A percentile compares a stretch with the other conserved stretches of the same genome.
Conservation (phyloP, 352 stramenopile species). For the Thalassiosira livingstoniorum region DNA sequence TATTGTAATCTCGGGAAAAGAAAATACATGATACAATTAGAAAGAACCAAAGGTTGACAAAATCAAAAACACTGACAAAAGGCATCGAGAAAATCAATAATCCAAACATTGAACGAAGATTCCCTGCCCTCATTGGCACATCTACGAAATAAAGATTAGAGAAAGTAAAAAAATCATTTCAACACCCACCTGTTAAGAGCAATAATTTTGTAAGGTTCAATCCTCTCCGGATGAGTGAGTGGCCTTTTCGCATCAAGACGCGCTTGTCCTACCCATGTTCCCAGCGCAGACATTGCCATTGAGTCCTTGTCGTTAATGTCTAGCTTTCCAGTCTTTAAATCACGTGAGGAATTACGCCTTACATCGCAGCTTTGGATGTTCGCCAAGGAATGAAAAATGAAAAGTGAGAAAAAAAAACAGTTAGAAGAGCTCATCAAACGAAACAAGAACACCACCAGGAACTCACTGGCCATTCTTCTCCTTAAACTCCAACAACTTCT, state of each 20-base stretch:
- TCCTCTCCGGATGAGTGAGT: constrained; percentile 30
- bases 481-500: constrained; percentile 41
- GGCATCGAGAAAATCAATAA: too few relatives aligned
- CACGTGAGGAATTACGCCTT: constrained; percentile 28
- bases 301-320: constrained; percentile 19
- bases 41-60: background rate
- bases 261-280: constrained; percentile 38
- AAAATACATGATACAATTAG: background rate
- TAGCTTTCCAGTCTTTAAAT: constrained; percentile 4
- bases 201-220: constrained; percentile 60
- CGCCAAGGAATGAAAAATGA: too few relatives aligned
- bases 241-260: constrained; percentile 31
- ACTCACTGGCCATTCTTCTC: constrained; percentile 44
- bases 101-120: too few relatives aligned
- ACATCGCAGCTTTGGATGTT: too few relatives aligned
- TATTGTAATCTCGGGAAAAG: background rate
- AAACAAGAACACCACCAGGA: too few relatives aligned
- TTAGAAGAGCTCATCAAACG: too few relatives aligned
- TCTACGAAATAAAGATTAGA: too few relatives aligned
- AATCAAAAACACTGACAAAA: too few relatives aligned
- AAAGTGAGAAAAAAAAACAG: too few relatives aligned
- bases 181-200: too few relatives aligned
- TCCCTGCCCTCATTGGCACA: too few relatives aligned
- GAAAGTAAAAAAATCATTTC: too few relatives aligned
- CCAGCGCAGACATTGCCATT: constrained; percentile 15